Evolutionary conservation across 148 eudicot genomes (phyloP), one percentile per base, ranked within the genome.

Genomic region (Rhododendron griersonianum): DNA sequence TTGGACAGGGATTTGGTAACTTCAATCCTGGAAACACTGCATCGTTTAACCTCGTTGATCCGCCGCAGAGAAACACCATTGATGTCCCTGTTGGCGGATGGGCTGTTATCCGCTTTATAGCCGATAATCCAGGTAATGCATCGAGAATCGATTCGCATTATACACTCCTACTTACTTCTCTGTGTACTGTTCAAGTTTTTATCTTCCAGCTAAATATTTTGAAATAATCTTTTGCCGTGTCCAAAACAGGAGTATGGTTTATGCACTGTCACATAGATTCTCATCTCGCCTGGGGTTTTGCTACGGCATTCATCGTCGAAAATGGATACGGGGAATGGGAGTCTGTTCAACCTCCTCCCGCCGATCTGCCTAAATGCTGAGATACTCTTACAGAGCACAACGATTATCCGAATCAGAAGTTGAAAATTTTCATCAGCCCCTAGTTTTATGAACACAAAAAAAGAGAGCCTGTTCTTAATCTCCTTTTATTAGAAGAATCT

Each of bases 71-170:
- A 67, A 95, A 96, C 81, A 96, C 99, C 39, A 90, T 96, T 35
- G 95, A 95, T 86, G 93, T 96, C n/a, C 94, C 96, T 39, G 96
- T 93, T 55, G 99, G 98, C 1, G 99, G 99, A 84, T 96, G 98
- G 99, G 94, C 94, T 5, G 98, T 92, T 85, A 96, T 96, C 61
- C 97, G 99, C 47, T 96, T 96, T 55, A 91, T 91, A 74, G 99
- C 97, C 37, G 97, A 95, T 89, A 95, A 96, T 88, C 99, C 99
- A 91, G 99, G 99, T 95, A 91, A 81, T 74, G 23, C 37, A 39
- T 18, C 10, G 25, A 14, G 16, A 71, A 71, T 71, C 76, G 15
- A 71, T 30, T 30, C 35, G 61, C 61, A 15, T 55, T 3, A 3
- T 53, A 0, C 61, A 51, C 57, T 51, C 57, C 0, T 41, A 41